These are phyloP conservation scores for Ustilago esculenta DNA, from an alignment of 1,284 basidiomycete genomes.

Conservation along the genomic window DNA sequence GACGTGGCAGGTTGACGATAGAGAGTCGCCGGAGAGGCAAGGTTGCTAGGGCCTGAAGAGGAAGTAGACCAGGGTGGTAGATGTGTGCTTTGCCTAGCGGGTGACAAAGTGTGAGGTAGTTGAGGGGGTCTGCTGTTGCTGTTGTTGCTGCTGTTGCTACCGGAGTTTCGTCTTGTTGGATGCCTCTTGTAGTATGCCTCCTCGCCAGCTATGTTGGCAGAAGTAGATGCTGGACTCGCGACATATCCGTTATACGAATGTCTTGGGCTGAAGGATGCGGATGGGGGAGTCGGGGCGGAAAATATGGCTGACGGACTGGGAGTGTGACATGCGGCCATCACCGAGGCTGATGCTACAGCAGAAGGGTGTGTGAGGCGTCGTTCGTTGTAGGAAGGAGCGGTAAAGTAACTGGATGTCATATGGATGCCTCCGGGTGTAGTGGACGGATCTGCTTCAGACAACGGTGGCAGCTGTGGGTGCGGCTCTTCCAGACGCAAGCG, in stretches of 20 bases:
- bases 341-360: neutral
- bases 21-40: too few relatives aligned
- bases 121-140: too few relatives aligned
- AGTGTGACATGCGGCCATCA: slow-evolving; percentile 10
- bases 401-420: slow-evolving; percentile 20
- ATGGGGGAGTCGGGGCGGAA: slow-evolving; percentile 11
- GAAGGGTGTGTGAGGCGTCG: too few relatives aligned
- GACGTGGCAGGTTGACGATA: too few relatives aligned
- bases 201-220: neutral
- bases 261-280: slow-evolving; percentile 10
- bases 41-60: too few relatives aligned
- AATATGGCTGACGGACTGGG: slow-evolving; percentile 11
- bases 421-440: slow-evolving; percentile 1
- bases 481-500: too few relatives aligned
- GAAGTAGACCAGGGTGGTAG: neutral
- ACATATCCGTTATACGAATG: neutral
- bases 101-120: slow-evolving; percentile 10
- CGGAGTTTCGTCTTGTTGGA: neutral
- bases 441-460: neutral
- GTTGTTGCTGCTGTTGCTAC: too few relatives aligned
- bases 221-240: neutral
- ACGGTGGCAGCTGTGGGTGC: neutral
- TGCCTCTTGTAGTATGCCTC: neutral
- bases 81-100: neutral
- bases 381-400: neutral